phyloP scores from a whole-genome alignment of 1,139 yeast species.

The Nakaseomyces nivariensis region DNA sequence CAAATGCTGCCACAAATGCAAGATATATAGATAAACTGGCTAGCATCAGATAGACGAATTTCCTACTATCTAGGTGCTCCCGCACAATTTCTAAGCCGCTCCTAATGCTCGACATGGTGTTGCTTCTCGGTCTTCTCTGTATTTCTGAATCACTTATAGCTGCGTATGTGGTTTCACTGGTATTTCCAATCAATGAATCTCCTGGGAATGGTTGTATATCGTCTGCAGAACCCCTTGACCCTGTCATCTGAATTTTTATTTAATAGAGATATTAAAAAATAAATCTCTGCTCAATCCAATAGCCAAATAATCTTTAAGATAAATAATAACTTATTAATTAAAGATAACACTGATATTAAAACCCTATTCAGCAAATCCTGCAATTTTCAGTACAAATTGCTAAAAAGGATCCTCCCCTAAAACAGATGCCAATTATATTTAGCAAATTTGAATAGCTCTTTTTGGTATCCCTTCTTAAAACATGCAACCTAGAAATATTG shows the following conservation, averaged over 20 bases:
- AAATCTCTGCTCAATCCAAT: too few species aligned
- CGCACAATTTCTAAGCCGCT: constrained; percentile 36
- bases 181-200: background rate
- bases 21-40: constrained; percentile 27
- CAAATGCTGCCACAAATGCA: constrained; percentile 58
- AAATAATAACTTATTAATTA: too few species aligned
- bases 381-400: too few species aligned
- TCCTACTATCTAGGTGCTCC: constrained; percentile 46
- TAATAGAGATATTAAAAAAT: background rate
- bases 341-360: too few species aligned
- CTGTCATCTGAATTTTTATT: background rate
- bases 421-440: too few species aligned
- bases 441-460: too few species aligned
- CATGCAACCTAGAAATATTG: too few species aligned
- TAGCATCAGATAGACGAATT: constrained; percentile 35
- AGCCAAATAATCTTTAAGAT: too few species aligned
- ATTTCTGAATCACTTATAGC: background rate
- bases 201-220: constrained; percentile 1
- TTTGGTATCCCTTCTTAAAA: too few species aligned
- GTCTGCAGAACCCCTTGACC: background rate
- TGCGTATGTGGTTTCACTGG: background rate
- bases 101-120: constrained; percentile 24
- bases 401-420: too few species aligned
- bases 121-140: constrained; percentile 8
- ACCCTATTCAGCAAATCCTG: too few species aligned